phyloP scores from a whole-genome alignment of 2,329 filamentous ascomycete species.

The Aureobasidium subglaciale region DNA sequence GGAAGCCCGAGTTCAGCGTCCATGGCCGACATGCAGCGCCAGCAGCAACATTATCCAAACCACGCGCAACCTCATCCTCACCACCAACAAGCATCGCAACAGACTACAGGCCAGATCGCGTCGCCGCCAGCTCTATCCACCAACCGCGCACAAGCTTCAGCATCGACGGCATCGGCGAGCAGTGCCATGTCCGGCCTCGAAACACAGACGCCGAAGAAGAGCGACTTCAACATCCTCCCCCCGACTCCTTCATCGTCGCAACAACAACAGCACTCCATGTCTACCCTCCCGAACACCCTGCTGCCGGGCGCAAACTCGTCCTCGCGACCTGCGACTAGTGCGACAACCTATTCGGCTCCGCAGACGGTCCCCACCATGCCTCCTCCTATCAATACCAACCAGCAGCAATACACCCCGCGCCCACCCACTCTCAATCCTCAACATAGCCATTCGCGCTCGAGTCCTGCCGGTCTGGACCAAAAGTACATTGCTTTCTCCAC shows the following conservation, averaged over 20 bases:
- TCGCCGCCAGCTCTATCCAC: neutral
- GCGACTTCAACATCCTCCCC: conserved; percentile 45
- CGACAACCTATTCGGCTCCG: conserved; percentile 47
- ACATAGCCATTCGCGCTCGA: conserved; percentile 78
- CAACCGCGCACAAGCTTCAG: neutral
- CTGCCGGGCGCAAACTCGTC: conserved; percentile 44
- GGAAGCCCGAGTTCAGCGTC: conserved; percentile 5
- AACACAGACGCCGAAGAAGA: conserved; percentile 37
- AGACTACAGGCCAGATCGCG: neutral
- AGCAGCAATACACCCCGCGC: conserved; percentile 55
- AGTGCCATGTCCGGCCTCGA: conserved; percentile 29
- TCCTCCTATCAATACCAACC: conserved; percentile 41
- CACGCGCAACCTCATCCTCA: neutral
- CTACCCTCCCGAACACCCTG: conserved; percentile 51
- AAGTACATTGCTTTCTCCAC: conserved; percentile 60
- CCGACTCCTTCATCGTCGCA: neutral
- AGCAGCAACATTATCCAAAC: neutral
- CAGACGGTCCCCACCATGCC: conserved; percentile 51
- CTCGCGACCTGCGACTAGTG: neutral
- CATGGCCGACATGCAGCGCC: neutral
- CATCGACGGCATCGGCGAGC: neutral
- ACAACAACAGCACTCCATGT: conserved; percentile 13
- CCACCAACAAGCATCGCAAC: neutral
- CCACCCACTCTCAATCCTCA: conserved; percentile 58
- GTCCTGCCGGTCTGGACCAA: conserved; percentile 59